Base-by-base conservation (phyloP, 2,329 filamentous ascomycete genomes). In the Berkeleyomyces basicola region DNA sequence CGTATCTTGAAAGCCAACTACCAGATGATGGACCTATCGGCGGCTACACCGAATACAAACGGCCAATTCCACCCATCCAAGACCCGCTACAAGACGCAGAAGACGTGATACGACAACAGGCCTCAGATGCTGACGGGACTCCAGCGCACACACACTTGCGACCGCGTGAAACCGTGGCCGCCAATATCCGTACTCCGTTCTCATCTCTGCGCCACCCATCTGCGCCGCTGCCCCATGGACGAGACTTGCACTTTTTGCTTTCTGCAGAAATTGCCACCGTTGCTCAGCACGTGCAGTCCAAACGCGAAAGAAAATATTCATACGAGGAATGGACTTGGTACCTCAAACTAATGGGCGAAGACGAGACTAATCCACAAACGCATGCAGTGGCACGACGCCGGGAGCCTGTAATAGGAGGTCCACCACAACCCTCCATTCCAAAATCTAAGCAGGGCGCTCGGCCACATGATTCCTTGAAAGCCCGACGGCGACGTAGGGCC, bases 271-370 rank as follows among this genome's bases (percentile, higher is more conserved):
- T 96, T 63, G 77, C 82, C 11, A 77, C 76, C 36, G 82, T 88
- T 0, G 82, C 83, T 1, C 64, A 65, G n/a, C 75, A 80, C 58
- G 82, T 93, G 69, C 74, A 87, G 42, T 79, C 81, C 16, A 78
- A 81, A 1, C 77, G 79, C 0, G 33, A 44, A 10, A 84, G 83
- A 62, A 79, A 78, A 61, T 96, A 96, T 70, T 78, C 76, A 0
- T 96, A 90, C 66, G 83, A 90, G 67, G 86, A 95, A 70, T 95
- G 90, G 91, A 86, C 87, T 0, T 88, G 88, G 75, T 93, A 89
- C 68, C 84, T 91, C 6, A 81, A 82, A 31, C 77, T 96, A 40
- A 87, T 95, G n/a, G 82, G 82, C 57, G 81, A 84, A 68, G 81
- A 84, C 69, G 82, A 85, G 68, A 73, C 72, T 62, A 75, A 75